Conservation (phyloP, 331 rosid genomes). For the Quercus phellos region DNA sequence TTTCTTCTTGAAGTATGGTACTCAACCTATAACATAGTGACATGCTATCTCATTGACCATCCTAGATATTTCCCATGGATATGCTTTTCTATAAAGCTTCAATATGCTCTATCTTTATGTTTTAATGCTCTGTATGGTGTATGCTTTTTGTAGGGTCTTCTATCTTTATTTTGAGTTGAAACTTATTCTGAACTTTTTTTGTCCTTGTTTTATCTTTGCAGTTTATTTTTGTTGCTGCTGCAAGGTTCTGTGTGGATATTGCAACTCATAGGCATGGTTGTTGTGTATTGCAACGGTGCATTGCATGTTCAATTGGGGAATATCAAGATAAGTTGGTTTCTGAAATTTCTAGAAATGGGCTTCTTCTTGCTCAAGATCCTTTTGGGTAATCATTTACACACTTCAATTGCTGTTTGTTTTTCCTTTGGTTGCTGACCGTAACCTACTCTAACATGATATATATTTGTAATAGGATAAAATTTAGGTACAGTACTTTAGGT, state of each 20-base stretch:
- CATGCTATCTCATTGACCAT: background rate
- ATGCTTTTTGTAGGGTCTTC: background rate
- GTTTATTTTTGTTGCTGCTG: constrained; percentile 66
- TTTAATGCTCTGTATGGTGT: background rate
- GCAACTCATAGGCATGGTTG: constrained; percentile 85
- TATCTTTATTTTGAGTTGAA: background rate
- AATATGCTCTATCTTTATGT: background rate
- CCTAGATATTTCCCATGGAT: background rate
- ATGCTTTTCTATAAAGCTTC: background rate
- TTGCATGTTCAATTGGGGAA: constrained; percentile 42
- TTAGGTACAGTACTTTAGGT: background rate
- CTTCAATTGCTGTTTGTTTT: background rate
- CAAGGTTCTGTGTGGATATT: constrained; percentile 45
- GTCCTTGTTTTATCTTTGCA: constrained; percentile 24
- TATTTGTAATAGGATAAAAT: no score
- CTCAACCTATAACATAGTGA: background rate
- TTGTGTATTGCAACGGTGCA: constrained; percentile 69
- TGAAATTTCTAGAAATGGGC: constrained; percentile 54
- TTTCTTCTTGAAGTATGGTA: background rate
- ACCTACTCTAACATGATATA: background rate
- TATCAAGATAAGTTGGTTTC: constrained; percentile 39
- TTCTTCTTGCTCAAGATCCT: constrained; percentile 67
- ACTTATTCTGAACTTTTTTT: background rate
- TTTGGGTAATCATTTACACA: constrained; percentile 46
- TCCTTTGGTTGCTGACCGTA: background rate